Conservation (phyloP, 1,284 basidiomycete species). For the Laetiporus sulphureus region DNA sequence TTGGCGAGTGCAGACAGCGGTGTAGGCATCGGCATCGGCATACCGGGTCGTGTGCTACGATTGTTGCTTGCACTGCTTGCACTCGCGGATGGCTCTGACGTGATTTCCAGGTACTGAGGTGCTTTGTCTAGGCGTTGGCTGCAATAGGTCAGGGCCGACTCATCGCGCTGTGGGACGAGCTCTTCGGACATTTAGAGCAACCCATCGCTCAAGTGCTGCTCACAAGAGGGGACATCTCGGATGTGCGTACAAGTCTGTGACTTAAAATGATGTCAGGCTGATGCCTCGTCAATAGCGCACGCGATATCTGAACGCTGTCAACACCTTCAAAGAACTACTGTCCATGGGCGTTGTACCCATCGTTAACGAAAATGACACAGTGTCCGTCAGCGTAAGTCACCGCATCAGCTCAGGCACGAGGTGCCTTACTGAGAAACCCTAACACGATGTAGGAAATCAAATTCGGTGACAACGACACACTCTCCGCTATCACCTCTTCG, state of each 20-base stretch:
- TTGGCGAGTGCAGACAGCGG: no score
- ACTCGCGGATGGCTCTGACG: no score
- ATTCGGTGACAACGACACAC: conserved; percentile 98
- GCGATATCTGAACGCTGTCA: conserved; percentile 90
- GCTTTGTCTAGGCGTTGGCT: conserved; percentile 69
- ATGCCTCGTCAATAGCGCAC: conserved; percentile 75
- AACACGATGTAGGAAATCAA: conserved; percentile 90
- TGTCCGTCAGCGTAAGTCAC: conserved; percentile 82
- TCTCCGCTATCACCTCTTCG: conserved; percentile 94
- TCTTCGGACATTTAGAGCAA: conserved; percentile 90
- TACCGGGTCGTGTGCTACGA: no score
- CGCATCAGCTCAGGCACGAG: no score
- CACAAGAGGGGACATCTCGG: conserved; percentile 94
- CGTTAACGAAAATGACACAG: conserved; percentile 95
- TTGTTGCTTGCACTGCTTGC: no score
- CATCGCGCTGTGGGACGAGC: conserved; percentile 94
- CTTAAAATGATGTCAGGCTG: conserved; percentile 3
- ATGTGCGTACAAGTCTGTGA: conserved; percentile 51
- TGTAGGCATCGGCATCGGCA: no score
- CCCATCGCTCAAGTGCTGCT: conserved; percentile 94
- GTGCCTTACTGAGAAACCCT: neutral
- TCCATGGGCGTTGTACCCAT: conserved; percentile 90
- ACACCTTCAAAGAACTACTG: conserved; percentile 85
- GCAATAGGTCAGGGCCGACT: conserved; percentile 95
- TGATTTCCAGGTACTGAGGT: conserved; percentile 7